phyloP scores from a whole-genome alignment of 176 grass and related monocot species.

The Elaeis guineensis region DNA sequence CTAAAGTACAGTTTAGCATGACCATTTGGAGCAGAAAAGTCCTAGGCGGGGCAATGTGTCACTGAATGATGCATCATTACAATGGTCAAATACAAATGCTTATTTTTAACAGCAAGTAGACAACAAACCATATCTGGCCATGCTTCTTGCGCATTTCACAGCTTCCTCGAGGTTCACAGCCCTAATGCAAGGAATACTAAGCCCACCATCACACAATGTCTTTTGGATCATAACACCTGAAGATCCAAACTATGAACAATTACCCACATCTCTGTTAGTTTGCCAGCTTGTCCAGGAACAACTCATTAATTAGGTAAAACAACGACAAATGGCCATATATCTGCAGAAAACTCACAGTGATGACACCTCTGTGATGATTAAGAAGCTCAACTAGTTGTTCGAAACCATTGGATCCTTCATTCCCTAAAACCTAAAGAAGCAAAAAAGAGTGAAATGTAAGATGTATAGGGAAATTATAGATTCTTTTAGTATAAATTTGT shows the following conservation, averaged over 20 bases:
- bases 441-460: neutral
- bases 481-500: neutral
- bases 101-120: too few relatives aligned
- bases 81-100: too few relatives aligned
- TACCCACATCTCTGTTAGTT: neutral
- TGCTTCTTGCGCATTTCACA: neutral
- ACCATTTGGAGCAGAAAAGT: too few relatives aligned
- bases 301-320: neutral
- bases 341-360: constrained; percentile 1
- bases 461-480: neutral
- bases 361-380: constrained; percentile 11
- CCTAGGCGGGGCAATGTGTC: too few relatives aligned
- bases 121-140: constrained; percentile 2
- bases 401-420: constrained; percentile 8
- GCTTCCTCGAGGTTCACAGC: neutral
- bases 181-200: constrained; percentile 8
- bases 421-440: constrained; percentile 3
- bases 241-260: constrained; percentile 1
- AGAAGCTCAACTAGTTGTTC: constrained; percentile 7
- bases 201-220: constrained; percentile 14
- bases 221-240: constrained; percentile 12
- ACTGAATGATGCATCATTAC: too few relatives aligned
- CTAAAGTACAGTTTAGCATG: too few relatives aligned
- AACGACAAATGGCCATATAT: neutral
- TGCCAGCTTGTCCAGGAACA: neutral